Base-by-base conservation (phyloP, 2,329 filamentous ascomycete genomes). In the Aureobasidium sp. region DNA sequence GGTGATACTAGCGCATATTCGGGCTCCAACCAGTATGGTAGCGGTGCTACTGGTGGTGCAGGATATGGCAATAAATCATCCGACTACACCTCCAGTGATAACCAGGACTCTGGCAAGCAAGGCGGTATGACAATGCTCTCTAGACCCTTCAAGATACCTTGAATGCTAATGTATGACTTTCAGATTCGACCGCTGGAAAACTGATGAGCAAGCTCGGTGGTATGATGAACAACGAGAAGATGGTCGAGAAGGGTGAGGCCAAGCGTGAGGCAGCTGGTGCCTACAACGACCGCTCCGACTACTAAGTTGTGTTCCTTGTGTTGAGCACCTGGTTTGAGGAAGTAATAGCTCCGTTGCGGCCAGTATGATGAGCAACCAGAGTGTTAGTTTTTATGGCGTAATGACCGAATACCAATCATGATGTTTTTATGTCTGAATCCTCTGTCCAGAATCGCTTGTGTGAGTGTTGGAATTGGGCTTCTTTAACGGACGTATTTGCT, bases 151-250 rank as follows among this genome's bases (percentile, higher is more conserved):
- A 15, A 7, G 15, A 10, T 32, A 8, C 8, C 3, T 45, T 30
- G 9, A 4, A 16, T 48, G 45, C 45, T 48, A n/a, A 48, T 11
- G 16, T 15, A 11, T 2, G 7, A 3, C 3, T n/a, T 48, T 8
- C 27, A 48, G 45, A 81, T 68, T 82, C 79, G 55, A 78, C 77
- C 16, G 59, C 83, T 27, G 83, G 83, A 50, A 85, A 83, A 73
- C 62, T 86, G 29, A 74, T 86, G 71, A 81, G 45, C 45, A 48
- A 48, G 45, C 45, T 78, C 6, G 82, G 83, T 9, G 70, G 72
- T 13, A 66, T 80, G 54, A 66, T 86, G 64, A 72, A 78, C 59
- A 83, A 76, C 66, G 74, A 78, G 16, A 74, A 72, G 47, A 62
- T 85, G 13, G 74, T 74, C 60, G 71, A 78, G 66, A 81, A 79